Evolutionary conservation across 495 filamentous ascomycete genomes (phyloP).

Genomic region (Oleoguttula mirabilis): DNA sequence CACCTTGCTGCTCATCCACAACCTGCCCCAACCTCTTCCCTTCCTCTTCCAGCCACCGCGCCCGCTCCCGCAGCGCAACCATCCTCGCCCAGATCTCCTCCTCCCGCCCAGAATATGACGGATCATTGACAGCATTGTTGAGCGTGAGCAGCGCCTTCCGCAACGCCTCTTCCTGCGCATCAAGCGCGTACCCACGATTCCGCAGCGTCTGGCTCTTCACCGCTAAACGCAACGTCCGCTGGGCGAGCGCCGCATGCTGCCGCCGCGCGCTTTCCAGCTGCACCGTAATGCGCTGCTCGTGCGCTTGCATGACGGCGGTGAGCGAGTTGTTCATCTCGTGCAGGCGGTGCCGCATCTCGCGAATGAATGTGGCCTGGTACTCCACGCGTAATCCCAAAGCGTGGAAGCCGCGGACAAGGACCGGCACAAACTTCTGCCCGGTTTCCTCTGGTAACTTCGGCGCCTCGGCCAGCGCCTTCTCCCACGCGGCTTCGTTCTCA

Average conservation of each 20-base stretch:
- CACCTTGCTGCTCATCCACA: slow-evolving; percentile 30
- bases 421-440: slow-evolving; percentile 42
- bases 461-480: slow-evolving; percentile 80
- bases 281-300: slow-evolving; percentile 70
- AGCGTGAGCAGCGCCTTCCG: slow-evolving; percentile 69
- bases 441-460: slow-evolving; percentile 62
- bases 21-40: slow-evolving; percentile 50
- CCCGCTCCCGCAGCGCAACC: slow-evolving; percentile 69
- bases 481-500: slow-evolving; percentile 81
- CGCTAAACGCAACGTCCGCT: slow-evolving; percentile 71
- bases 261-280: slow-evolving; percentile 68
- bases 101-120: slow-evolving; percentile 63
- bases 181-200: slow-evolving; percentile 84
- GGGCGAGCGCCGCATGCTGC: slow-evolving; percentile 66
- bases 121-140: slow-evolving; percentile 68
- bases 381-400: slow-evolving; percentile 65
- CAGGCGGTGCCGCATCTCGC: slow-evolving; percentile 61
- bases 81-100: slow-evolving; percentile 98
- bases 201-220: slow-evolving; percentile 85
- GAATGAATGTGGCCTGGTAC: slow-evolving; percentile 61
- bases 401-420: slow-evolving; percentile 55
- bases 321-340: slow-evolving; percentile 84
- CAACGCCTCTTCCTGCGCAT: slow-evolving; percentile 79
- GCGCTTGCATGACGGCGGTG: slow-evolving; percentile 61
- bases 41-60: slow-evolving; percentile 65